Evolutionary conservation across 257 asterid genomes (phyloP), one percentile per base, ranked within the genome.

Genomic region (Przewalskia tangutica): DNA sequence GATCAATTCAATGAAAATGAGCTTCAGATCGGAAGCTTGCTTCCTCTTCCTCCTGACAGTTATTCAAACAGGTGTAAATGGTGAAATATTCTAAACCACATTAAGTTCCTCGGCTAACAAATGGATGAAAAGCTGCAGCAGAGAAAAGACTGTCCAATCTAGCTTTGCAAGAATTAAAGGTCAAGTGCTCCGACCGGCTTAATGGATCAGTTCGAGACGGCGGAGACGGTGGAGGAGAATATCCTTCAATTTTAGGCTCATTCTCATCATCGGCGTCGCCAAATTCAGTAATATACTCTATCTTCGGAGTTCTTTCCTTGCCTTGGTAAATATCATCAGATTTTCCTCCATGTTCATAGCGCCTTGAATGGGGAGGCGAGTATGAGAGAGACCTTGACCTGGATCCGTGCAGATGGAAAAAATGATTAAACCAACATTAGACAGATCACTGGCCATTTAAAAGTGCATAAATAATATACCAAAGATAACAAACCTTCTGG

Each of bases 121-220:
- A 91, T 87, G 90, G 95, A 82, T 85, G 90, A 83, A 85, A 90
- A 87, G 91, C 98, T 86, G 97, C 97, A 91, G 95, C 97, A 95
- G 91, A 88, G 97, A 89, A 90, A 91, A 91, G 89, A 89, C 86
- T 89, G 95, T 87, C 93, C 93, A 91, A 89, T 91, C 92, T 90
- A 94, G 89, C 94, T 89, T 92, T 92, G 92, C 97, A 90, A 91
- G 90, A 89, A 92, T 90, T 77, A 94, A 94, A 92, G 98, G 95
- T 89, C 93, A 87, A 93, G 97, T 91, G 93, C 98, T 96, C 99
- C 99, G 97, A 96, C 99, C 98, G 98, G 90, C 85, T 96, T 84
- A 87, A 85, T 82, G 93, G 85, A 85, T 90, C 94, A 89, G 89
- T 88, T 84, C 82, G 93, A 79, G 97, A 81, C 70, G 91, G 94